Percentiles rank a stretch among this genome's conserved stretches.
These are phyloP conservation scores for Trametes versicolor DNA, from an alignment of 1,284 basidiomycete genomes.

Conservation along the genomic window DNA sequence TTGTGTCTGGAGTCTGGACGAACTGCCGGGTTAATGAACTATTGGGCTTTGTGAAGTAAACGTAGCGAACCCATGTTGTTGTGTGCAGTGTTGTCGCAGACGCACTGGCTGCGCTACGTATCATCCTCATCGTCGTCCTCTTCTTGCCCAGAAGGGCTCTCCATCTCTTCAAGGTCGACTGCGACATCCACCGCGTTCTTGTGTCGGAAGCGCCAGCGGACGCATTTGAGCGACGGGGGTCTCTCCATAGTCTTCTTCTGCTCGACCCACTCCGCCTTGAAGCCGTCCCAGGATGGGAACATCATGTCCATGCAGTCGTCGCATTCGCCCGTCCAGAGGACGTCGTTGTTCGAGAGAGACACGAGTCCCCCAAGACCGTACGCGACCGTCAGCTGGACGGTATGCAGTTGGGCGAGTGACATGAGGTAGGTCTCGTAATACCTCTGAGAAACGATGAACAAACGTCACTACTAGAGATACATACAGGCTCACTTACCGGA, in stretches of 20 bases:
- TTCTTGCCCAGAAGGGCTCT: neutral
- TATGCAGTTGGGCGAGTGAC: slow-evolving; percentile 24
- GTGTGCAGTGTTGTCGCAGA: too few relatives aligned
- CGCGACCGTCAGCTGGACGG: slow-evolving; percentile 25
- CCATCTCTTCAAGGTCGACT: slow-evolving; percentile 20
- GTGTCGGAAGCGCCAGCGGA: slow-evolving; percentile 32
- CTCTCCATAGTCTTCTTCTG: slow-evolving; percentile 23
- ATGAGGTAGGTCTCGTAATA: slow-evolving; percentile 28
- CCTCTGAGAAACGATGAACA: slow-evolving; percentile 9
- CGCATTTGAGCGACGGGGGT: slow-evolving; percentile 26
- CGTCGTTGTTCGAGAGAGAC: slow-evolving; percentile 23
- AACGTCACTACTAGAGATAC: neutral
- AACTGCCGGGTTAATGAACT: too few relatives aligned
- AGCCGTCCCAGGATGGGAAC: slow-evolving; percentile 26
- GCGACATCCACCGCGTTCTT: slow-evolving; percentile 14
- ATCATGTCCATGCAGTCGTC: slow-evolving; percentile 37
- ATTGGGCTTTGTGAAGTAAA: too few relatives aligned
- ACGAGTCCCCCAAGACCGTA: slow-evolving; percentile 27
- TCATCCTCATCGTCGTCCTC: slow-evolving; percentile 4
- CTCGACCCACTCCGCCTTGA: slow-evolving; percentile 28
- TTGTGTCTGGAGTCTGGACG: too few relatives aligned
- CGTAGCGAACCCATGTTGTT: too few relatives aligned
- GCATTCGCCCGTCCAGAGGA: slow-evolving; percentile 35
- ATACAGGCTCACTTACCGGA: slow-evolving; percentile 20
- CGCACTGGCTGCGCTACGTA: neutral